Percentiles rank a stretch among this genome's conserved stretches.
Evolutionary conservation across 176 grass and related monocot species (phyloP).

Genomic region (Pharus latifolius): DNA sequence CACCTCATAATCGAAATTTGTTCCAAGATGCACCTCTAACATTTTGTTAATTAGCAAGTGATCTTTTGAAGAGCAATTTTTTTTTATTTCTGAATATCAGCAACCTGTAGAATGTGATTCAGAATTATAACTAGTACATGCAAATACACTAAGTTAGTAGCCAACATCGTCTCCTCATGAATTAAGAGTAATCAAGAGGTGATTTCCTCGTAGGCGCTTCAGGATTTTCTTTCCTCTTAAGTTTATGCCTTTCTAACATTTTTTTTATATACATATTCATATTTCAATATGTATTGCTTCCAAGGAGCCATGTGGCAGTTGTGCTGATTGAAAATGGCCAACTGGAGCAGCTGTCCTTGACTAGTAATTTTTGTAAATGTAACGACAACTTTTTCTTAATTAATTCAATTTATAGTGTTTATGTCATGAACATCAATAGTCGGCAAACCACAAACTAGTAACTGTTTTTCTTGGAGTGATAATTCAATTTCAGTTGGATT

Average conservation of each 20-base stretch:
- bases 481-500: slow-evolving; percentile 5
- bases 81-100: not conserved
- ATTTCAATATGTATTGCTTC: not conserved
- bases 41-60: not conserved
- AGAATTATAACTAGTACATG: not conserved
- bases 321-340: no score
- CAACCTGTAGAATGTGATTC: not conserved
- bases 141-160: not conserved
- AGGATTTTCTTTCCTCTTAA: not conserved
- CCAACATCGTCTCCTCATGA: not conserved
- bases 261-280: not conserved
- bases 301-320: no score
- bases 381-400: not conserved
- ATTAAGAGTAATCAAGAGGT: not conserved
- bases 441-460: not conserved
- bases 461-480: not conserved
- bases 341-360: not conserved
- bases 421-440: not conserved
- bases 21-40: not conserved
- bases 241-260: not conserved
- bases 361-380: not conserved
- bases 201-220: not conserved
- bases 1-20: not conserved
- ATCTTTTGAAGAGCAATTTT: not conserved
- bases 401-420: not conserved